Evolutionary conservation across 2,329 filamentous ascomycete species (phyloP), one percentile per base, ranked within the genome.

Genomic region (Aureobasidium pullulans): DNA sequence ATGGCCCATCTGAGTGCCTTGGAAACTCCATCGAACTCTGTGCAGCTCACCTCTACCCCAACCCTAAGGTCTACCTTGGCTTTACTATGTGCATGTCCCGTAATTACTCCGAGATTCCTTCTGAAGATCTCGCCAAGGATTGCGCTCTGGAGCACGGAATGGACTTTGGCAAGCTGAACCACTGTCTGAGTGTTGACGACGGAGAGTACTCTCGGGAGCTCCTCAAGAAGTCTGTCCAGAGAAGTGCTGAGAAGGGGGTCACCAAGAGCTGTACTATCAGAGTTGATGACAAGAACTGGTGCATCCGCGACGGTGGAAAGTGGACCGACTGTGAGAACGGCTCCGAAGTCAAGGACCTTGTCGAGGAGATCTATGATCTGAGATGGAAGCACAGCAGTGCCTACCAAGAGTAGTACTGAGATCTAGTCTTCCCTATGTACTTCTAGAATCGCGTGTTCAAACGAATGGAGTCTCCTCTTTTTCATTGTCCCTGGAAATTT

Each of bases 21-120:
- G 94, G 94, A 62, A 91, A 99, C 75, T 96, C 96, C 71, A 80
- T 99, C 73, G 88, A 96, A 72, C 87, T 99, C 52, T 99, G 94
- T 75, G 92, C 92, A 36, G 86, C 86, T 61, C 80, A 87, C 63
- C 81, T 94, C 34, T 94, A 94, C 69, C 88, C 89, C 32, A 85
- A 92, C 64, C 89, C 89, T 34, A 94, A 96, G 74, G 89, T 86
- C 64, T 92, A 88, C 67, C 84, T 99, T 23, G 93, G 93, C 62
- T 99, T 97, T 75, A 87, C 90, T 60, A 94, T 95, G 82, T 99
- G 94, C 76, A 76, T 99, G 60, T 85, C 86, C 23, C 82, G 81
- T 63, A 83, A 91, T 62, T 99, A 92, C 73, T 59, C 78, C 23
- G 74, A 85, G 7, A 96, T 99, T 36, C 93, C 94, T 1, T 79